A percentile compares a stretch with the other conserved stretches of the same genome.
Evolutionary conservation across 1,284 basidiomycete genomes (phyloP).

Genomic region (Rhodotorula sp.): DNA sequence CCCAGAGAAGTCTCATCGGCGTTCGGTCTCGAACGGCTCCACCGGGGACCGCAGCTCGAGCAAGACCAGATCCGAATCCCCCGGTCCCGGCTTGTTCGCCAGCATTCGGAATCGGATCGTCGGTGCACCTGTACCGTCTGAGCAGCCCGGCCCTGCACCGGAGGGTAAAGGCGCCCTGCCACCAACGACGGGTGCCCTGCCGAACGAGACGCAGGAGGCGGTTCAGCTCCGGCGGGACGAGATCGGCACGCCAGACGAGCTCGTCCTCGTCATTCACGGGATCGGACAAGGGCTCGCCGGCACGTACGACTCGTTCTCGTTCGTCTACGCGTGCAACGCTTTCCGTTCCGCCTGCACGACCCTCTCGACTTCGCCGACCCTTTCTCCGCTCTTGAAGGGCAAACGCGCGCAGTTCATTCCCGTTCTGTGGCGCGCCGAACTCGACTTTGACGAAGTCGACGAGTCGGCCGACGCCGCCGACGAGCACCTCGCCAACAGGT

Average conservation of each 20-base stretch:
- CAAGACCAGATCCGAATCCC: slow-evolving; percentile 10
- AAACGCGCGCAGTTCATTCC: slow-evolving; percentile 46
- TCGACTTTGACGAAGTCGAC: slow-evolving; percentile 41
- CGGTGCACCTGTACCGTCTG: slow-evolving; percentile 14
- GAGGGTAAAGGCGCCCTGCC: slow-evolving; percentile 27
- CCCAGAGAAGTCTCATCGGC: background rate
- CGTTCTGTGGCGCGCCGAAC: slow-evolving; percentile 44
- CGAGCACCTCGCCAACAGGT: slow-evolving; percentile 41
- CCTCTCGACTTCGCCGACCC: slow-evolving; percentile 28
- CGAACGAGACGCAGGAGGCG: slow-evolving; percentile 23
- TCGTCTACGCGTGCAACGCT: slow-evolving; percentile 44
- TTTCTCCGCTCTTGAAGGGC: slow-evolving; percentile 40
- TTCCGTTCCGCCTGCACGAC: slow-evolving; percentile 39
- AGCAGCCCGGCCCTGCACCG: slow-evolving; percentile 27
- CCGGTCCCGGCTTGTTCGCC: slow-evolving; percentile 23
- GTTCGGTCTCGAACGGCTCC: background rate
- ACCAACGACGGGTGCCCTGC: slow-evolving; percentile 12
- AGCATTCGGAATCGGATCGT: slow-evolving; percentile 25
- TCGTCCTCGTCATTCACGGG: slow-evolving; percentile 45
- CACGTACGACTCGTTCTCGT: slow-evolving; percentile 44
- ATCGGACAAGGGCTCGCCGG: slow-evolving; percentile 45
- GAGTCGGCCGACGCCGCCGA: slow-evolving; percentile 34
- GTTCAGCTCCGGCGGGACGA: slow-evolving; percentile 18
- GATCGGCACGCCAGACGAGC: slow-evolving; percentile 41
- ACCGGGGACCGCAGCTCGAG: too few relatives aligned